These are phyloP conservation scores for Plasmodium blacklocki DNA, from an alignment of 169 alveolate genomes.

Conservation along the genomic window DNA sequence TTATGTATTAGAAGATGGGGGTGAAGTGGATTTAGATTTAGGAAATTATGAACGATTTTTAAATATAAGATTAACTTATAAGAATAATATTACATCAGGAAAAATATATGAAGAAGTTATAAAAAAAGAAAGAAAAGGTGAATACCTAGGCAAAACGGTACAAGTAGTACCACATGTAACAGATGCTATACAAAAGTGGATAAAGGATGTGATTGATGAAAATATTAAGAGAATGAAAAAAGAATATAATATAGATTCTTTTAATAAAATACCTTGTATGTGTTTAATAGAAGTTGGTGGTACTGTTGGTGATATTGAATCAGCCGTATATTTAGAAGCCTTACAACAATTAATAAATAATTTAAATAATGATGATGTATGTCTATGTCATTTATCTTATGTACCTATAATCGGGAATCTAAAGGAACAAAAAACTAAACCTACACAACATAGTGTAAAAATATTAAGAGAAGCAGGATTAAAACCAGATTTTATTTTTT, in stretches of 20 bases:
- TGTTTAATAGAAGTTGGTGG: slow-evolving; percentile 98
- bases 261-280: slow-evolving; percentile 89
- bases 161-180: slow-evolving; percentile 92
- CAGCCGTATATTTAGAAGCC: slow-evolving; percentile 94
- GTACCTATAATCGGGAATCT: slow-evolving; percentile 89
- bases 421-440: slow-evolving; percentile 95
- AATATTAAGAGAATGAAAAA: slow-evolving; percentile 77
- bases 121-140: slow-evolving; percentile 95
- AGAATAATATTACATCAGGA: slow-evolving; percentile 96
- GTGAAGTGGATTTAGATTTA: slow-evolving; percentile 97
- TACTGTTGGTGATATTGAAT: slow-evolving; percentile 97
- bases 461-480: slow-evolving; percentile 88
- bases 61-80: slow-evolving; percentile 88
- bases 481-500: slow-evolving; percentile 89
- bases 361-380: slow-evolving; percentile 90
- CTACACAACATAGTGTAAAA: slow-evolving; percentile 95
- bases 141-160: slow-evolving; percentile 96
- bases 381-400: slow-evolving; percentile 90
- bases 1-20: slow-evolving; percentile 96
- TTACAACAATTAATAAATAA: slow-evolving; percentile 90
- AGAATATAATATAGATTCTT: slow-evolving; percentile 45
- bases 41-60: slow-evolving; percentile 98
- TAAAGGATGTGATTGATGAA: slow-evolving; percentile 84
- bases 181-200: slow-evolving; percentile 90
- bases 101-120: slow-evolving; percentile 93